Base-by-base conservation (phyloP, 129 eudicot species). In the Artemisia tridentata region DNA sequence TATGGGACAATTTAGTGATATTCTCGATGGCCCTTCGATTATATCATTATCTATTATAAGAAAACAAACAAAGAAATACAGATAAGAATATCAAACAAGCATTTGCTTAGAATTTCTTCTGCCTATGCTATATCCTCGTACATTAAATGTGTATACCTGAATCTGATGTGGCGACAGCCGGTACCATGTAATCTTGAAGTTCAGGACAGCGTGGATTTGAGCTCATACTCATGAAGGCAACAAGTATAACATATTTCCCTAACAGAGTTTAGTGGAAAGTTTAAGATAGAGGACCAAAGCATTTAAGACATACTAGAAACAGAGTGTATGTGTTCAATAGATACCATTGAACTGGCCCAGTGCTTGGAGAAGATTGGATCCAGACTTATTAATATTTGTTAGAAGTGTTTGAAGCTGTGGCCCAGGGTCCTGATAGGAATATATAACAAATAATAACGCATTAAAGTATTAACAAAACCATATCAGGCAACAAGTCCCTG, bases 291-390 rank as follows among this genome's bases (percentile, higher is more conserved):
- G 54, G 48, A 46, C 9, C 29, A 2, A 46, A 77, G 51, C 43
- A 75, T 23, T 16, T 69, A 75, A 74, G 20, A 4, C 20, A 31
- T 47, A 46, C 45, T 70, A 46, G 59, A 67, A 67, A 76, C 23
- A 11, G 41, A 65, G 58, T 46, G 49, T 2, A 10, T n/a, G 23
- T 61, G 12, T 64, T 48, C 18, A 54, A 52, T 59, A 78, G 46
- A 68, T 84, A 92, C 98, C 98, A 68, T 78, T 75, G 72, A 92
- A 92, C 31, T 88, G 88, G 54, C 98, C 98, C 73, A 88, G 82
- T 63, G 82, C 95, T 81, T 92, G 98, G 75, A 92, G 95, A 54
- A 92, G 89, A 83, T 88, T 88, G 9, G 91, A 71, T 77, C 98
- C 98, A 72, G 75, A 77, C 72, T 83, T 83, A 25, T 88, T 87